Evolutionary conservation across 768 basidiomycete genomes (phyloP).

Genomic region (Strobilomyces confusus): DNA sequence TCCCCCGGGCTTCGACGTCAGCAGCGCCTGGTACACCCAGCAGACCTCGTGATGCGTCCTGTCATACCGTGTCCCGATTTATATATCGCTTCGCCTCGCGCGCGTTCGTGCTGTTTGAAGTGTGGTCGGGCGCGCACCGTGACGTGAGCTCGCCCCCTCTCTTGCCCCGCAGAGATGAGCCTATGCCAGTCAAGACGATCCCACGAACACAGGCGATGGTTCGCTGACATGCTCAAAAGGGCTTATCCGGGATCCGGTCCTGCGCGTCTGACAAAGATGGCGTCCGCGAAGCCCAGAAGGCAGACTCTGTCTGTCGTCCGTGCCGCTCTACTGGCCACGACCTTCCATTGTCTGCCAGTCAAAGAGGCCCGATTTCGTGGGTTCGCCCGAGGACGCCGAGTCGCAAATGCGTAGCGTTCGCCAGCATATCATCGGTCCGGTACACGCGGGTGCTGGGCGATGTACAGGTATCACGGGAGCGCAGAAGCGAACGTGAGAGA

Average conservation of each 20-base stretch:
- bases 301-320: not conserved
- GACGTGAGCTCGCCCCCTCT: not conserved
- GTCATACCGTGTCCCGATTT: conserved; percentile 12
- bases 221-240: not conserved
- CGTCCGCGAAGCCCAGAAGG: not conserved
- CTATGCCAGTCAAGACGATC: not conserved
- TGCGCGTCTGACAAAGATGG: not conserved
- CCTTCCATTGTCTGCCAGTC: not conserved
- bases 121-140: not conserved
- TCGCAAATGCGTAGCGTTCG: no score
- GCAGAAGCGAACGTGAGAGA: not conserved
- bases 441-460: no score
- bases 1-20: conserved; percentile 67
- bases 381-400: not conserved
- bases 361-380: not conserved
- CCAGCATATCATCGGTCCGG: no score
- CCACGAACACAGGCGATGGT: not conserved
- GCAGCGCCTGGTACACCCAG: conserved; percentile 71
- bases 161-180: not conserved
- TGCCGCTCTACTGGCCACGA: not conserved
- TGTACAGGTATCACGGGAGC: not conserved
- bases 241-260: not conserved
- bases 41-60: conserved; percentile 34
- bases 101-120: not conserved
- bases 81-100: conserved; percentile 18